These are phyloP conservation scores for Neurospora crassa DNA, from an alignment of 2,329 filamentous ascomycete genomes.

Conservation along the genomic window DNA sequence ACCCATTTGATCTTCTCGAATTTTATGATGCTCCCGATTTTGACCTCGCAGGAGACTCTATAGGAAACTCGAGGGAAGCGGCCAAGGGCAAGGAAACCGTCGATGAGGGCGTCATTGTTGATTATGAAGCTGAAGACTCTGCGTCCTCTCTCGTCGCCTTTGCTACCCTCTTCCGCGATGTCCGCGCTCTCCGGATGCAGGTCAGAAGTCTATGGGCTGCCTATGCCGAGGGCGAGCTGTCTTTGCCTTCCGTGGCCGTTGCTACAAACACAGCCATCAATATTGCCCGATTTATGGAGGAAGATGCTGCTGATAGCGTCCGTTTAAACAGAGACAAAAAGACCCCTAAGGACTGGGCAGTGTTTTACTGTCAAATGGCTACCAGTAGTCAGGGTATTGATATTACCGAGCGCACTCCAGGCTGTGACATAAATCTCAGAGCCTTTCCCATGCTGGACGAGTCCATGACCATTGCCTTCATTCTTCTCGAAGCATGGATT, in stretches of 20 bases:
- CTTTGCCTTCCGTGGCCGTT: slow-evolving; percentile 25
- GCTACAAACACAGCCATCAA: slow-evolving; percentile 28
- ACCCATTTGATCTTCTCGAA: slow-evolving; percentile 26
- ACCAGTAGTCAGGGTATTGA: neutral
- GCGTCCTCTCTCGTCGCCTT: slow-evolving; percentile 17
- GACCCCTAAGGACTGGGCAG: neutral
- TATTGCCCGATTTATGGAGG: slow-evolving; percentile 18
- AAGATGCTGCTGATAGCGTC: neutral
- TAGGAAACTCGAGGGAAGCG: neutral
- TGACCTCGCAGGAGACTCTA: slow-evolving; percentile 1
- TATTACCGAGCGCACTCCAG: neutral
- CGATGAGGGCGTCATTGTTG: slow-evolving; percentile 9
- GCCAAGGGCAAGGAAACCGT: neutral
- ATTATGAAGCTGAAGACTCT: slow-evolving; percentile 25
- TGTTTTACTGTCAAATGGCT: neutral
- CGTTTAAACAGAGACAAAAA: neutral
- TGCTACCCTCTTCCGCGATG: slow-evolving; percentile 21
- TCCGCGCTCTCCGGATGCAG: slow-evolving; percentile 19
- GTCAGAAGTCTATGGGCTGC: slow-evolving; percentile 25
- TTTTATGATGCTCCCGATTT: slow-evolving; percentile 28
- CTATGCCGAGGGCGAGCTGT: slow-evolving; percentile 18
- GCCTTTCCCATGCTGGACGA: neutral
- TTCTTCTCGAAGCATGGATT: neutral
- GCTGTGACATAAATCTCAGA: neutral
- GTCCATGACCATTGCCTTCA: neutral